A percentile compares a stretch with the other conserved stretches of the same genome.
phyloP scores from a whole-genome alignment of 345 rosid species.

The Leavenworthia alabamica region DNA sequence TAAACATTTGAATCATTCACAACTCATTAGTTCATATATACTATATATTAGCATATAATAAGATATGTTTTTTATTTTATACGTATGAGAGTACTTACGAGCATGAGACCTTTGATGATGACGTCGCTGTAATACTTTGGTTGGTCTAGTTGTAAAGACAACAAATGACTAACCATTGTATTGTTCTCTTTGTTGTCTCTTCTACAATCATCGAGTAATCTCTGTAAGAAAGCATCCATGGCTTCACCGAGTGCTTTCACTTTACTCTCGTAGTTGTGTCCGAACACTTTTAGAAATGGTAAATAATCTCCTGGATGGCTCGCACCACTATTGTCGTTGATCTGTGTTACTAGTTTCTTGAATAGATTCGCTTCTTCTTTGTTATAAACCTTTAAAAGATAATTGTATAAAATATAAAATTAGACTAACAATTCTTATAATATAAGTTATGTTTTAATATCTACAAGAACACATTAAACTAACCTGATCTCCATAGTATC shows the following conservation, averaged over 20 bases:
- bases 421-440: no score
- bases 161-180: conserved; percentile 41
- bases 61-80: no score
- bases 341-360: conserved; percentile 17
- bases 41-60: no score
- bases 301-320: conserved; percentile 34
- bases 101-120: conserved; percentile 46
- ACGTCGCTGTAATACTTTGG: conserved; percentile 42
- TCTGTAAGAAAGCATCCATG: conserved; percentile 33
- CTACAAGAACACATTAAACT: no score
- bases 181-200: conserved; percentile 23
- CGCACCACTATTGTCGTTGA: conserved; percentile 14
- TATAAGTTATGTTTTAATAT: no score
- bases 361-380: conserved; percentile 27
- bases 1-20: background rate
- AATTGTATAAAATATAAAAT: background rate
- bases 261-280: conserved; percentile 20
- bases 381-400: conserved; percentile 11
- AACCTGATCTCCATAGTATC: conserved; percentile 33
- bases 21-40: no score
- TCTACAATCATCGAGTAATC: conserved; percentile 37
- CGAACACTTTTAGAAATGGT: conserved; percentile 37
- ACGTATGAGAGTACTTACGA: conserved; percentile 25
- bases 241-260: conserved; percentile 20
- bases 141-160: conserved; percentile 32